phyloP scores from a whole-genome alignment of 441 rosid genomes.

The Pelargonium myrrhifolium region DNA sequence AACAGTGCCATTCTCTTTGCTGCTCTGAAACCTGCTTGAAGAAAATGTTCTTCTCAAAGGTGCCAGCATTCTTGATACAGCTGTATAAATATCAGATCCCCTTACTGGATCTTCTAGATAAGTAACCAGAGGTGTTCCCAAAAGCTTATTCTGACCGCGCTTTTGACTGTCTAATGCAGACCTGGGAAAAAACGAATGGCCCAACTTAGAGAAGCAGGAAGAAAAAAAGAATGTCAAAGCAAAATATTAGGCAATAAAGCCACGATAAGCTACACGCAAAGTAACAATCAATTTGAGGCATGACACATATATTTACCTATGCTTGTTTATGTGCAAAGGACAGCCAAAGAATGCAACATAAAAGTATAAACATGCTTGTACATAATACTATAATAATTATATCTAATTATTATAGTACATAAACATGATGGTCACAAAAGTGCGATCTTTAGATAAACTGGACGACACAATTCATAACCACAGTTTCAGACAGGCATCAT shows the following conservation, averaged over 20 bases:
- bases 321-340: not conserved
- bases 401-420: too few relatives aligned
- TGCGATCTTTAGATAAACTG: too few relatives aligned
- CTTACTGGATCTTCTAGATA: constrained; percentile 44
- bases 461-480: not conserved
- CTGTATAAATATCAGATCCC: constrained; percentile 52
- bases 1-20: constrained; percentile 46
- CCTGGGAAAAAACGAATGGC: constrained; percentile 29
- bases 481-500: not conserved
- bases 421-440: too few relatives aligned
- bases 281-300: not conserved
- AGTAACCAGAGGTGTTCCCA: constrained; percentile 69
- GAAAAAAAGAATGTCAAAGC: not conserved
- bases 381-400: too few relatives aligned
- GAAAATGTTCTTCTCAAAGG: constrained; percentile 54
- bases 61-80: constrained; percentile 43
- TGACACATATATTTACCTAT: not conserved
- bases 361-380: too few relatives aligned
- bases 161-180: constrained; percentile 32
- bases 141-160: constrained; percentile 38
- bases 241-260: not conserved
- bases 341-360: not conserved
- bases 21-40: constrained; percentile 28
- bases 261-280: not conserved
- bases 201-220: not conserved